Conservation (phyloP, 352 stramenopile species). For the Phytophthora fragariae region DNA sequence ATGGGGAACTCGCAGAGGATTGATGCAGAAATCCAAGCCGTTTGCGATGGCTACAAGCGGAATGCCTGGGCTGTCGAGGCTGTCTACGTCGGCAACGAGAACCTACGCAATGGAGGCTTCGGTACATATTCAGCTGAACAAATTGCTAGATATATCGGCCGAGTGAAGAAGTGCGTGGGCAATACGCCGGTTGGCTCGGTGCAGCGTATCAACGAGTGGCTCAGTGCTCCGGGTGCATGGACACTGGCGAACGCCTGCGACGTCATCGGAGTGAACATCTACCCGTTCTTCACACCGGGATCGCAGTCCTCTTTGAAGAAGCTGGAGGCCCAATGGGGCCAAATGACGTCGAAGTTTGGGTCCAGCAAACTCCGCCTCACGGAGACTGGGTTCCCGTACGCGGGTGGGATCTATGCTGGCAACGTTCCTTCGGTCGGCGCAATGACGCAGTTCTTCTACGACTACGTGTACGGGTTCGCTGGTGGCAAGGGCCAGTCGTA, state of each 20-base stretch:
- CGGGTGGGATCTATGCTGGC: conserved; percentile 31
- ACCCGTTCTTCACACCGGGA: conserved; percentile 58
- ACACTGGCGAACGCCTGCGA: conserved; percentile 47
- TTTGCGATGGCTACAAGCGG: conserved; percentile 49
- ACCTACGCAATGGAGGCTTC: conserved; percentile 57
- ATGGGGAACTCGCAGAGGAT: conserved; percentile 44
- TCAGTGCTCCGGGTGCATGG: conserved; percentile 34
- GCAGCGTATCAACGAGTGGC: conserved; percentile 70
- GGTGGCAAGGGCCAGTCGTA: conserved; percentile 39
- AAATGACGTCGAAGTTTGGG: conserved; percentile 48
- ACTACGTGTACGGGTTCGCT: conserved; percentile 46
- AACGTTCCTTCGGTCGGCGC: conserved; percentile 49
- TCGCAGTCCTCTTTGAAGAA: conserved; percentile 48
- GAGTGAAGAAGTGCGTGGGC: conserved; percentile 54
- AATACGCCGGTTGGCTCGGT: conserved; percentile 63
- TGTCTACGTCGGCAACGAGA: conserved; percentile 78
- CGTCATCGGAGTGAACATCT: conserved; percentile 48
- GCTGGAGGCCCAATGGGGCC: conserved; percentile 50
- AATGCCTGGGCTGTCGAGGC: conserved; percentile 52
- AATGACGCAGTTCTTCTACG: conserved; percentile 52
- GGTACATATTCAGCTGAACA: conserved; percentile 40
- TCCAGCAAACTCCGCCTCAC: conserved; percentile 49
- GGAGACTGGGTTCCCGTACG: conserved; percentile 61
- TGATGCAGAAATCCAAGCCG: conserved; percentile 58
- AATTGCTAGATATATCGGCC: conserved; percentile 51